Percentiles rank a stretch among this genome's conserved stretches.
Evolutionary conservation across 1,139 yeast genomes (phyloP).

Genomic region (Pichia sp.): DNA sequence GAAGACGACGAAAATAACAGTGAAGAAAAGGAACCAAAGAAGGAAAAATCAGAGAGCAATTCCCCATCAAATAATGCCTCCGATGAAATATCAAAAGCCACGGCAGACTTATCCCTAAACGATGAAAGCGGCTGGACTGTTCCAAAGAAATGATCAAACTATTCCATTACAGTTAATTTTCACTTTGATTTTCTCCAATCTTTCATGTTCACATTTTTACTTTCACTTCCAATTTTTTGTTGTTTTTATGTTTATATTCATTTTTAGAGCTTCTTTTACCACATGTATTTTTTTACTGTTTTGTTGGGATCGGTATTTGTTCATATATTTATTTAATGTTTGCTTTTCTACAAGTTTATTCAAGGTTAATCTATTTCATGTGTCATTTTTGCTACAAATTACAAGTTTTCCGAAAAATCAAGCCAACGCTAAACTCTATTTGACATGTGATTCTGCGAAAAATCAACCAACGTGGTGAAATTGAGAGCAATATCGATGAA

Average conservation of each 20-base stretch:
- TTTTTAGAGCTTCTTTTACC: constrained; percentile 5
- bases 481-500: no score
- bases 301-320: constrained; percentile 12
- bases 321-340: constrained; percentile 6
- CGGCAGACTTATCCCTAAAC: constrained; percentile 38
- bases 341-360: constrained; percentile 9
- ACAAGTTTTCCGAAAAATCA: not conserved
- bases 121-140: constrained; percentile 53
- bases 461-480: not conserved
- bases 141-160: constrained; percentile 2
- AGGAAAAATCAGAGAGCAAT: not conserved
- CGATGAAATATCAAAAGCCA: constrained; percentile 42
- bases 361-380: constrained; percentile 2
- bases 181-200: not conserved
- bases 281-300: constrained; percentile 11
- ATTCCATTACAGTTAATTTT: not conserved
- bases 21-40: constrained; percentile 26
- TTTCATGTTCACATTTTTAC: constrained; percentile 1
- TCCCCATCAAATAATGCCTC: constrained; percentile 18
- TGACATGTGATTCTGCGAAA: not conserved
- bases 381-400: constrained; percentile 6
- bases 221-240: not conserved
- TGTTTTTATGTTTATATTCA: constrained; percentile 11
- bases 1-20: constrained; percentile 52
- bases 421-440: not conserved